Evolutionary conservation across 2,329 filamentous ascomycete genomes (phyloP), one percentile per base, ranked within the genome.

Genomic region (Phialophora macrospora): DNA sequence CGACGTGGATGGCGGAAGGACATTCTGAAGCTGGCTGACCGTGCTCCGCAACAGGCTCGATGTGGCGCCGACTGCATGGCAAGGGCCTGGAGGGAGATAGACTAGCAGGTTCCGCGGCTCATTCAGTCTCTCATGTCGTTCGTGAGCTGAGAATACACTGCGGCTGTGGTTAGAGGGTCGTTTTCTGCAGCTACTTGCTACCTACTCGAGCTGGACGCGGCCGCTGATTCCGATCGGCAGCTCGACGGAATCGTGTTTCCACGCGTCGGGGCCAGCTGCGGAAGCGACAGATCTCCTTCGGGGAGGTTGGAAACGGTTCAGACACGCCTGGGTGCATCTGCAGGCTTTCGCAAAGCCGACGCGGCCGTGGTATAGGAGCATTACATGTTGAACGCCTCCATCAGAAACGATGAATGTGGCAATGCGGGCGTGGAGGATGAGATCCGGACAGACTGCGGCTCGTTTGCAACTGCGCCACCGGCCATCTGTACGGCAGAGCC

Each of bases 81-180:
- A 41, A 26, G 77, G 76, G 12, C 77, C 77, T 17, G 75, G 71
- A n/a, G 77, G 78, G 6, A 80, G 73, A 51, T 77, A 75, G 38
- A 80, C 68, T 41, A 78, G 74, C 9, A 79, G 72, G 70, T 75
- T 75, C 28, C 72, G 71, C 11, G 56, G 57, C 3, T 38, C 20
- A 22, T 58, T 28, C 17, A 14, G 8, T 11, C 17, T 60, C n/a
- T 7, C 14, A 11, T 28, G 17, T 12, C 17, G 38, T 17, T 5
- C 32, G 41, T 14, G 56, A 56, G 41, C 30, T 30, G 22, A 61
- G 11, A 64, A 56, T 60, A 44, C 46, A 55, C 52, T 51, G 48
- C 22, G 7, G 12, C 14, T 22, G 17, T 11, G 24, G 22, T 51
- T 4, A 51, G 48, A 22, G 48, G 11, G 20, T 24, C 7, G 14